phyloP scores from a whole-genome alignment of 306 rosid genomes.

The Prunus salicina region DNA sequence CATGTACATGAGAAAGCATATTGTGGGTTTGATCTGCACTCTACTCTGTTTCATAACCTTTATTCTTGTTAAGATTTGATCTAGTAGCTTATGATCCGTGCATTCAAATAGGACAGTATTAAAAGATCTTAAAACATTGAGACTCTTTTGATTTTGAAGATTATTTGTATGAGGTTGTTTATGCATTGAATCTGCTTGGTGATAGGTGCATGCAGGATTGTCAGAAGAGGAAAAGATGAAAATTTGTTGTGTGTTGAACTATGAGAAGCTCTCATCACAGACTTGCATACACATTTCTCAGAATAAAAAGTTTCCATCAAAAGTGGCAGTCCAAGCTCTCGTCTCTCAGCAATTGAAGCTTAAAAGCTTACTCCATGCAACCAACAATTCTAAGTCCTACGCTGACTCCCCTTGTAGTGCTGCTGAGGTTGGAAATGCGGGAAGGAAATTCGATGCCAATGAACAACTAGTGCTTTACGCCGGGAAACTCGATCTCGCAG shows the following conservation, averaged over 20 bases:
- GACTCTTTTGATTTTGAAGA: not conserved
- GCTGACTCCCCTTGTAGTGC: constrained; percentile 37
- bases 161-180: not conserved
- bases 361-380: constrained; percentile 44
- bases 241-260: constrained; percentile 62
- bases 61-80: constrained; percentile 8
- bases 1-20: not conserved
- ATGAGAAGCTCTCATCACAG: constrained; percentile 76
- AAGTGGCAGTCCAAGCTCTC: constrained; percentile 57
- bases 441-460: constrained; percentile 35
- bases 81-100: not conserved
- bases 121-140: not conserved
- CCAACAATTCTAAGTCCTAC: constrained; percentile 34
- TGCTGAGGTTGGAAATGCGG: constrained; percentile 25
- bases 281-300: constrained; percentile 54
- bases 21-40: not conserved
- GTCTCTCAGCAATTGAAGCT: constrained; percentile 67
- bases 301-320: constrained; percentile 67
- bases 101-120: not conserved
- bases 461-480: constrained; percentile 62
- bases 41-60: not conserved
- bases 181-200: constrained; percentile 21
- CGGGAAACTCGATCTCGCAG: constrained; percentile 46
- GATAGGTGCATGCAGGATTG: constrained; percentile 76
- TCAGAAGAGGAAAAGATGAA: constrained; percentile 73